Evolutionary conservation across 176 grass and related monocot genomes (phyloP).

Genomic region (Aegilops longissima): DNA sequence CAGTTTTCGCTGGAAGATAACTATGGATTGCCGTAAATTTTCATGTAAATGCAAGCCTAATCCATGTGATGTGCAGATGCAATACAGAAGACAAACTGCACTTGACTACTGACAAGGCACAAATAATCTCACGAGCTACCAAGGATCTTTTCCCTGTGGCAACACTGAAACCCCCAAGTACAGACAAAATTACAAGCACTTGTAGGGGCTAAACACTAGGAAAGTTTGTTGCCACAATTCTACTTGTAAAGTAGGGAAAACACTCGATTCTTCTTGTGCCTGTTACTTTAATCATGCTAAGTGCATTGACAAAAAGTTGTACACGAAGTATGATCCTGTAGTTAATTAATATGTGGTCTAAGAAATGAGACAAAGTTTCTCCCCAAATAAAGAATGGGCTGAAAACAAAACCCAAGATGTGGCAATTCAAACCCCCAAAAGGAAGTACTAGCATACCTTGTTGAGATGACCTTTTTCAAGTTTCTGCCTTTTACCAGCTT

Average conservation of each 20-base stretch:
- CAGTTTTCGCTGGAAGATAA: neutral
- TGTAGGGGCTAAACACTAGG: neutral
- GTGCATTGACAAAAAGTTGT: neutral
- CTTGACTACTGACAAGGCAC: neutral
- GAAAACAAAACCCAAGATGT: neutral
- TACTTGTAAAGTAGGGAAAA: neutral
- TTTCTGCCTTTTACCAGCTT: constrained; percentile 89
- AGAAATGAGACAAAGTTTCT: neutral
- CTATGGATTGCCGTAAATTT: neutral
- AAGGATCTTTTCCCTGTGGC: neutral
- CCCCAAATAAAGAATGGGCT: neutral
- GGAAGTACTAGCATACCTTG: constrained; percentile 49
- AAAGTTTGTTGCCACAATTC: neutral
- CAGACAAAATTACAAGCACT: neutral
- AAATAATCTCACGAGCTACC: neutral
- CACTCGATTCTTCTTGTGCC: neutral
- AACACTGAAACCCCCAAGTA: neutral
- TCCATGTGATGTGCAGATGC: neutral
- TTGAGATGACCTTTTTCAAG: constrained; percentile 81
- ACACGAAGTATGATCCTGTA: neutral
- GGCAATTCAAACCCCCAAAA: neutral
- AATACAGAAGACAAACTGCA: neutral
- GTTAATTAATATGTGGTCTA: too few relatives aligned
- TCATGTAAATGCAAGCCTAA: neutral
- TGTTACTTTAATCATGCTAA: neutral